phyloP scores from a whole-genome alignment of 2,329 filamentous ascomycete genomes.

The Clonostachys rosea region DNA sequence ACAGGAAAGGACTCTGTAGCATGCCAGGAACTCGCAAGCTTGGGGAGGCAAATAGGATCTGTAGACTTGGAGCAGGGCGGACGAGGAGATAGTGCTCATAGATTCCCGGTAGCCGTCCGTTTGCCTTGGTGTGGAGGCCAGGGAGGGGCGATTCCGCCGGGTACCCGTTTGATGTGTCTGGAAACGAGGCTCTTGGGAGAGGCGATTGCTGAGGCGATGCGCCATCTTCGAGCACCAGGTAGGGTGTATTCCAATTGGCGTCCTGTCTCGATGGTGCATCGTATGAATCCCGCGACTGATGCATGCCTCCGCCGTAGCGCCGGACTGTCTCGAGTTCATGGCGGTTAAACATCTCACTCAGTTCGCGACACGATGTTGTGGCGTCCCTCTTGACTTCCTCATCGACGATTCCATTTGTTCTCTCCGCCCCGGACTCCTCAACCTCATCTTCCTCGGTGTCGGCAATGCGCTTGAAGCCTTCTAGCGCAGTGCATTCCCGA shows the following conservation, averaged over 20 bases:
- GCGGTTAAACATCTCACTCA: slow-evolving; percentile 67
- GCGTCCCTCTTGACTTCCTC: not conserved
- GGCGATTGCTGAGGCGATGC: slow-evolving; percentile 2
- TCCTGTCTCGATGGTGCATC: slow-evolving; percentile 23
- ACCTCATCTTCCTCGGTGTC: not conserved
- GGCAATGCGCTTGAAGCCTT: not conserved
- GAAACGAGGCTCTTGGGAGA: too few relatives aligned
- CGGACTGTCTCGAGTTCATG: slow-evolving; percentile 62
- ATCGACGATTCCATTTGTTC: not conserved
- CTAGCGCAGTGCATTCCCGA: slow-evolving; percentile 46
- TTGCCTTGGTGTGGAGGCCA: not conserved
- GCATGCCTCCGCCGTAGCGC: slow-evolving; percentile 59
- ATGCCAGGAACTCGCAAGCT: slow-evolving; percentile 64
- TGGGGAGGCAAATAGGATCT: slow-evolving; percentile 66
- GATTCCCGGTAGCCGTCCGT: slow-evolving; percentile 18
- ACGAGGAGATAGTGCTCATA: slow-evolving; percentile 60
- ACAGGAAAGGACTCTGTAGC: slow-evolving; percentile 54
- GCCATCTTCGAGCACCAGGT: slow-evolving; percentile 32
- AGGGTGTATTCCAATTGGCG: slow-evolving; percentile 30
- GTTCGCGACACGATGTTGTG: slow-evolving; percentile 30
- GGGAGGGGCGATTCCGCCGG: not conserved
- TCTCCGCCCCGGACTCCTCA: too few relatives aligned
- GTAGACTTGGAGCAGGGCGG: slow-evolving; percentile 59
- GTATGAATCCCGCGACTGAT: slow-evolving; percentile 22
- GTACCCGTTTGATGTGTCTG: not conserved